Percentiles rank a stretch among this genome's conserved stretches.
phyloP scores from a whole-genome alignment of 163 green algal species.

The Scenedesmus sp. region DNA sequence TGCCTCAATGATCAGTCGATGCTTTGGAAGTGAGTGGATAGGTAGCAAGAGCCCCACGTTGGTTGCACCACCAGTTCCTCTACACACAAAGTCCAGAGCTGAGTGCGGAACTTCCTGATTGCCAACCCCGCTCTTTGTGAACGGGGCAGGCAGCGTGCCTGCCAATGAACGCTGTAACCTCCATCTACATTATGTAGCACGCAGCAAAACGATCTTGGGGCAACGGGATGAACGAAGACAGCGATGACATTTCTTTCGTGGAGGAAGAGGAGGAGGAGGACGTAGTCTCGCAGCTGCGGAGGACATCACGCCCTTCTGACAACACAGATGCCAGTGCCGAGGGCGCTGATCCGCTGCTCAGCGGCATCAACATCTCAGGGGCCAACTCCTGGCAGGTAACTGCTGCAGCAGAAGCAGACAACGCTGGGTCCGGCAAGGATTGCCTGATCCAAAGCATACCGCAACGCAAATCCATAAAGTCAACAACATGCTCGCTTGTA shows the following conservation, averaged over 20 bases:
- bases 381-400: slow-evolving; percentile 43
- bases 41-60: too few relatives aligned
- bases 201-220: neutral
- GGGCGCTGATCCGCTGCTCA: neutral
- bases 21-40: too few relatives aligned
- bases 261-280: neutral
- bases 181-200: neutral
- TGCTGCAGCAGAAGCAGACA: slow-evolving; percentile 12
- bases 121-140: neutral
- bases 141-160: neutral
- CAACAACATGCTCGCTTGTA: neutral
- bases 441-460: neutral
- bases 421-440: neutral
- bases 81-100: neutral
- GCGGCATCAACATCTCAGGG: slow-evolving; percentile 7
- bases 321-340: slow-evolving; percentile 14
- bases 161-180: neutral
- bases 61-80: too few relatives aligned
- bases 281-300: neutral
- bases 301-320: slow-evolving; percentile 12
- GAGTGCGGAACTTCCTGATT: neutral
- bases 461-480: too few relatives aligned
- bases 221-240: neutral
- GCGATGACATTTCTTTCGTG: neutral
- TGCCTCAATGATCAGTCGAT: too few relatives aligned